Percentiles rank a stretch among this genome's conserved stretches.
phyloP scores from a whole-genome alignment of 225 moss, liverwort and hornwort species.

The Bryum argenteum region DNA sequence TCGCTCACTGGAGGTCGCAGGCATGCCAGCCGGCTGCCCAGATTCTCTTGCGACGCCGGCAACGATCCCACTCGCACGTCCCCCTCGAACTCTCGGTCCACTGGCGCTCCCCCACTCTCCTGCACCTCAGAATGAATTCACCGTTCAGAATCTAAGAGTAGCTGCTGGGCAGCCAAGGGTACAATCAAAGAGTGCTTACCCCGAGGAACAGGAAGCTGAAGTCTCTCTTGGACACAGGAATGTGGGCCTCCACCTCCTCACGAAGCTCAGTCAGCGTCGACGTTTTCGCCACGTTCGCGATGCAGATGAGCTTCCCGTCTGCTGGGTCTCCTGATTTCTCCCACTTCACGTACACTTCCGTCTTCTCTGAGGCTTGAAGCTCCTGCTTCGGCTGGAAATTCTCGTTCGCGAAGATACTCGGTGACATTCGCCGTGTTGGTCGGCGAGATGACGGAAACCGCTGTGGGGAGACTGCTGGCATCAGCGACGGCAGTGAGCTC shows the following conservation, averaged over 20 bases:
- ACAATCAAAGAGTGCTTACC: constrained; percentile 26
- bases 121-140: constrained; percentile 29
- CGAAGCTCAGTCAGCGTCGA: constrained; percentile 72
- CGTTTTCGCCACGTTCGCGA: constrained; percentile 53
- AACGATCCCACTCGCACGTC: constrained; percentile 73
- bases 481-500: constrained; percentile 56
- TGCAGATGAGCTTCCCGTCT: constrained; percentile 77
- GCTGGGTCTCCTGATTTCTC: constrained; percentile 74
- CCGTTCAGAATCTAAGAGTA: background rate
- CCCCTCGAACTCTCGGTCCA: constrained; percentile 70
- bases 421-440: constrained; percentile 48
- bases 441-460: constrained; percentile 46
- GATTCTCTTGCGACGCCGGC: constrained; percentile 58
- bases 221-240: constrained; percentile 56
- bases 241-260: constrained; percentile 70
- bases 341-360: constrained; percentile 88
- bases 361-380: constrained; percentile 51
- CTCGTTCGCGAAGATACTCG: constrained; percentile 63
- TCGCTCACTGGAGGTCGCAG: constrained; percentile 65
- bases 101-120: constrained; percentile 79
- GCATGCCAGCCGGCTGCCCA: constrained; percentile 68
- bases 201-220: constrained; percentile 86
- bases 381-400: constrained; percentile 68
- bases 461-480: constrained; percentile 60
- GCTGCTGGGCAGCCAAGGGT: background rate